Evolutionary conservation across 495 filamentous ascomycete genomes (phyloP).

Genomic region (Hypoxylon trugodes): DNA sequence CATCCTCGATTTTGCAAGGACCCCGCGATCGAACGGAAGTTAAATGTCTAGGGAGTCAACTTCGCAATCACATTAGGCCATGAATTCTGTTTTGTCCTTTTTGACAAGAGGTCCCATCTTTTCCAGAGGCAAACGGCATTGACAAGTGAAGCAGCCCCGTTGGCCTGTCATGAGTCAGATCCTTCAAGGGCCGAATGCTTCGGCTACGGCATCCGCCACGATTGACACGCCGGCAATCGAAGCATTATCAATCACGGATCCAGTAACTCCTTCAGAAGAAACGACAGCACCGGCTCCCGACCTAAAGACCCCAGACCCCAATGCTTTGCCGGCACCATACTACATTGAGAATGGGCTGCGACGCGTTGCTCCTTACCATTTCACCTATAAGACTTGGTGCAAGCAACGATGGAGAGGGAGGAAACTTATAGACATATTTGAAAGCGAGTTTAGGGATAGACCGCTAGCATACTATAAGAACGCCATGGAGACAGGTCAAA

Average conservation of each 20-base stretch:
- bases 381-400: slow-evolving; percentile 92
- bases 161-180: slow-evolving; percentile 34
- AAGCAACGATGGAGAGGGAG: slow-evolving; percentile 89
- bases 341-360: slow-evolving; percentile 81
- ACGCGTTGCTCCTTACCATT: slow-evolving; percentile 87
- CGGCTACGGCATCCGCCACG: slow-evolving; percentile 9
- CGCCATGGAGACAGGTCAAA: slow-evolving; percentile 79
- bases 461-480: slow-evolving; percentile 85
- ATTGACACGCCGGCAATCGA: slow-evolving; percentile 14
- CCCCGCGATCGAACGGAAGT: too few species aligned
- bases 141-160: slow-evolving; percentile 10
- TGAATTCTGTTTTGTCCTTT: too few species aligned
- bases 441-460: slow-evolving; percentile 85
- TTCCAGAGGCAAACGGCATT: too few species aligned
- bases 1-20: too few species aligned
- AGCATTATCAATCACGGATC: slow-evolving; percentile 12
- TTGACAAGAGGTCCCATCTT: too few species aligned
- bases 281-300: slow-evolving; percentile 44
- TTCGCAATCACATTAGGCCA: too few species aligned
- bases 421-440: slow-evolving; percentile 79
- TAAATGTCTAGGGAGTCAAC: too few species aligned
- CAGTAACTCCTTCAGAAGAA: background rate
- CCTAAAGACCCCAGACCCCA: slow-evolving; percentile 64
- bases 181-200: slow-evolving; percentile 18
- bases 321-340: slow-evolving; percentile 76